phyloP scores from a whole-genome alignment of 1,284 basidiomycete species.

The Schizopora paradoxa region DNA sequence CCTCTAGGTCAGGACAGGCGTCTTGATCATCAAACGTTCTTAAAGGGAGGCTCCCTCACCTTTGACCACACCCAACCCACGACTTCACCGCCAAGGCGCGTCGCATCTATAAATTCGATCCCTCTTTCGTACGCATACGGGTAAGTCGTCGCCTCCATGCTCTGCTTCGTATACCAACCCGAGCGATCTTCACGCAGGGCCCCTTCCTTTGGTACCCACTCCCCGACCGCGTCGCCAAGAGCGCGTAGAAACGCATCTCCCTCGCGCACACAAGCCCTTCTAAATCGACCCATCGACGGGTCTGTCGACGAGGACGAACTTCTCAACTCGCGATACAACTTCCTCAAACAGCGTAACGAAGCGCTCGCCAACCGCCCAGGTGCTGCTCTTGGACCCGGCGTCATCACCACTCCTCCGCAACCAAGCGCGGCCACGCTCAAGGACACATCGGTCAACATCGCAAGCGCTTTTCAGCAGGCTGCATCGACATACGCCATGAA shows the following conservation, averaged over 20 bases:
- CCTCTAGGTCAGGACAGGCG: slow-evolving; percentile 78
- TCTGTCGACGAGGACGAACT: slow-evolving; percentile 39
- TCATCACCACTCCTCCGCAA: slow-evolving; percentile 40
- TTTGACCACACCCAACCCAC: slow-evolving; percentile 21
- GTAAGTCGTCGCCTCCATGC: slow-evolving; percentile 34
- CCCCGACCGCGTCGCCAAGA: slow-evolving; percentile 21
- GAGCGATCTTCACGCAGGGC: slow-evolving; percentile 38
- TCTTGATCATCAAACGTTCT: slow-evolving; percentile 71
- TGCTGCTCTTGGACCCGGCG: slow-evolving; percentile 23
- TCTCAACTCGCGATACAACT: slow-evolving; percentile 45
- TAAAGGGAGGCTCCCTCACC: slow-evolving; percentile 51
- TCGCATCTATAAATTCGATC: slow-evolving; percentile 34
- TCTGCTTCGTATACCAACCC: background rate
- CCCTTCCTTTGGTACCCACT: slow-evolving; percentile 46
- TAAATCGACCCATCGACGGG: slow-evolving; percentile 18
- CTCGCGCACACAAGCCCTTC: slow-evolving; percentile 18
- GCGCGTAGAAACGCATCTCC: slow-evolving; percentile 12
- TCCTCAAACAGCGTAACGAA: slow-evolving; percentile 47
- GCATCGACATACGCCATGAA: slow-evolving; percentile 35
- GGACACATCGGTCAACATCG: slow-evolving; percentile 81
- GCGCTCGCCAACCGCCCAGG: slow-evolving; percentile 28
- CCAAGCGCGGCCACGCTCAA: slow-evolving; percentile 67
- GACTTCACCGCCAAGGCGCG: slow-evolving; percentile 30
- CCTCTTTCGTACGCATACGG: slow-evolving; percentile 65
- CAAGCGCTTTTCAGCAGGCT: slow-evolving; percentile 72